Evolutionary conservation across 1,284 basidiomycete genomes (phyloP).

Genomic region (Malassezia globosa): DNA sequence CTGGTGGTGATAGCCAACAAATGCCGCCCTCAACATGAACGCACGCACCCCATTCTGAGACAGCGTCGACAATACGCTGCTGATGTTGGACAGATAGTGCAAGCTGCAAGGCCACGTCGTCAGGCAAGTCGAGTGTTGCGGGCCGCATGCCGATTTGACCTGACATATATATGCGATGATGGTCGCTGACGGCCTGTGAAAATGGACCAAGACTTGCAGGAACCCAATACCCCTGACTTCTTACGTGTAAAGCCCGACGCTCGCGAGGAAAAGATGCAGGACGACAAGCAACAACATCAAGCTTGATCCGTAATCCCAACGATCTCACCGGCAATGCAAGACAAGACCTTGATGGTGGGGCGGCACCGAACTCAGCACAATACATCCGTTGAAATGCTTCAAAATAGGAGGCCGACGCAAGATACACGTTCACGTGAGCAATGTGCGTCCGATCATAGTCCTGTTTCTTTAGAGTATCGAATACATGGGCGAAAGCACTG

Average conservation of each 20-base stretch:
- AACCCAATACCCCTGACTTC: conserved; percentile 92
- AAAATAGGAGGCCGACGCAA: conserved; percentile 51
- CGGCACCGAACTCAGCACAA: conserved; percentile 68
- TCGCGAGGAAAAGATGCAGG: neutral
- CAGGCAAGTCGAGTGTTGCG: conserved; percentile 59
- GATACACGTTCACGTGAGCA: conserved; percentile 68
- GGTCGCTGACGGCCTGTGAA: conserved; percentile 77
- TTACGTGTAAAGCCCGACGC: conserved; percentile 69
- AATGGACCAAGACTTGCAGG: conserved; percentile 98
- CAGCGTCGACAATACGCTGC: conserved; percentile 54
- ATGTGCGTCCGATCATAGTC: conserved; percentile 51
- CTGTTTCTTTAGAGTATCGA: neutral
- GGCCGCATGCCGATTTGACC: conserved; percentile 90
- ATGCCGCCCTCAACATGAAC: conserved; percentile 41
- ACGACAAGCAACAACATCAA: conserved; percentile 10
- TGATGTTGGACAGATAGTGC: conserved; percentile 73
- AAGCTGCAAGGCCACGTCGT: conserved; percentile 54
- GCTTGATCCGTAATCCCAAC: conserved; percentile 1
- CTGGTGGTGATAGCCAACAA: conserved; percentile 34
- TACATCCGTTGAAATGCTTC: conserved; percentile 54
- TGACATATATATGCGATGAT: conserved; percentile 65
- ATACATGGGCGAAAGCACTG: conserved; percentile 3
- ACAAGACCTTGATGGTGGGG: conserved; percentile 84
- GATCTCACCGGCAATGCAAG: conserved; percentile 55
- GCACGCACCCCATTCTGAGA: conserved; percentile 19